phyloP scores from a whole-genome alignment of 768 basidiomycete genomes.

The Amanita pseudoporphyria region DNA sequence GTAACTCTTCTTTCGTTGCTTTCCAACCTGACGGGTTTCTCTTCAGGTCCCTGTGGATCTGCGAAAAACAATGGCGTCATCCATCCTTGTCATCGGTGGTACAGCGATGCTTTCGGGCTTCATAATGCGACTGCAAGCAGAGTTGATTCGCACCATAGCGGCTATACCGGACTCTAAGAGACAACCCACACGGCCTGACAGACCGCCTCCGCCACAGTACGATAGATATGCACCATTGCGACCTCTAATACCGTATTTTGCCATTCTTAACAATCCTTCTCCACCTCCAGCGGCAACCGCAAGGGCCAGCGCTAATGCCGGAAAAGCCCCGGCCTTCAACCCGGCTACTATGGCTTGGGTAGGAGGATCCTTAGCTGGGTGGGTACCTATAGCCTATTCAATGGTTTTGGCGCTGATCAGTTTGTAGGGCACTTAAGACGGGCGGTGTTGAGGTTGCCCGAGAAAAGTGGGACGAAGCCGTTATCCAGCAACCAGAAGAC shows the following conservation, averaged over 20 bases:
- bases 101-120: slow-evolving; percentile 90
- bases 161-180: slow-evolving; percentile 10
- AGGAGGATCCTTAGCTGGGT: slow-evolving; percentile 91
- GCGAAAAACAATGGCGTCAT: slow-evolving; percentile 71
- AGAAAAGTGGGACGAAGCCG: slow-evolving; percentile 81
- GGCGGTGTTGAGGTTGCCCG: slow-evolving; percentile 75
- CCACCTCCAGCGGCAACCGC: slow-evolving; percentile 42
- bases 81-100: slow-evolving; percentile 82
- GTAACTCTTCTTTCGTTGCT: slow-evolving; percentile 4
- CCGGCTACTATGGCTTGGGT: slow-evolving; percentile 84
- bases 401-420: slow-evolving; percentile 4
- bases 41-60: slow-evolving; percentile 85
- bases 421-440: slow-evolving; percentile 67
- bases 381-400: slow-evolving; percentile 17
- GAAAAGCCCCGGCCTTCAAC: slow-evolving; percentile 81
- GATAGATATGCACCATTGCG: slow-evolving; percentile 73
- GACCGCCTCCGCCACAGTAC: slow-evolving; percentile 38
- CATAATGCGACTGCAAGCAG: slow-evolving; percentile 76
- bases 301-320: slow-evolving; percentile 52
- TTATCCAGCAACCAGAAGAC: slow-evolving; percentile 17
- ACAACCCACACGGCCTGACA: slow-evolving; percentile 26
- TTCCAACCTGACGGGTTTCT: background rate
- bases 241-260: slow-evolving; percentile 60
- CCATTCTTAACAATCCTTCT: slow-evolving; percentile 79
- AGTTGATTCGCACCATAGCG: slow-evolving; percentile 55